Evolutionary conservation across 1,284 basidiomycete genomes (phyloP).

Genomic region (Tausonia pullulans): DNA sequence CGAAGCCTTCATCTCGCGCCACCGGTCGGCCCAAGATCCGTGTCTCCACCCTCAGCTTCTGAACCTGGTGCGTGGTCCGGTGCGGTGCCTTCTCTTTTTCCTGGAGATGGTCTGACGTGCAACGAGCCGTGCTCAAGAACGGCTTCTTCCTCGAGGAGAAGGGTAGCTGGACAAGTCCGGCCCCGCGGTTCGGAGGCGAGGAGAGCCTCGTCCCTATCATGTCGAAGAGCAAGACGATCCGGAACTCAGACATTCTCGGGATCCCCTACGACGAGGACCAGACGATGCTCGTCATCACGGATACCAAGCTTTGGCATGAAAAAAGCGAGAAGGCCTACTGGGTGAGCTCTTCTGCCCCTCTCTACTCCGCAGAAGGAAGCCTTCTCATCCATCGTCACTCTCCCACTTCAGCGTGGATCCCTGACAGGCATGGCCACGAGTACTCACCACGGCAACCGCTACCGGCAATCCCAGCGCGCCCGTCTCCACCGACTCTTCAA

Average conservation of each 20-base stretch:
- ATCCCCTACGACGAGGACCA: constrained; percentile 13
- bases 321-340: constrained; percentile 35
- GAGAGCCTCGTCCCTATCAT: constrained; percentile 6
- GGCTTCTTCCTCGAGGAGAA: constrained; percentile 15
- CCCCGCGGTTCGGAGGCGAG: neutral
- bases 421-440: neutral
- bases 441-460: constrained; percentile 3
- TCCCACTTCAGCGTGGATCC: constrained; percentile 5
- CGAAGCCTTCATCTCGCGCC: constrained; percentile 8
- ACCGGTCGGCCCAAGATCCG: constrained; percentile 5
- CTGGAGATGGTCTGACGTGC: too few relatives aligned
- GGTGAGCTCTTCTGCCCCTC: constrained; percentile 21
- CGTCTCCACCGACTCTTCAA: constrained; percentile 25
- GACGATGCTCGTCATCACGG: neutral
- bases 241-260: constrained; percentile 10
- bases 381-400: neutral
- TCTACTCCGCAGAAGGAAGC: neutral
- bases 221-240: constrained; percentile 7
- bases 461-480: neutral
- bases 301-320: constrained; percentile 23
- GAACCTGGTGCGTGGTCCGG: neutral
- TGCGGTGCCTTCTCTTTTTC: too few relatives aligned
- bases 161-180: constrained; percentile 9
- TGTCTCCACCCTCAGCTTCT: constrained; percentile 11
- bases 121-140: neutral